These are phyloP conservation scores for Boeremia exigua DNA, from an alignment of 2,329 filamentous ascomycete genomes.

Conservation along the genomic window DNA sequence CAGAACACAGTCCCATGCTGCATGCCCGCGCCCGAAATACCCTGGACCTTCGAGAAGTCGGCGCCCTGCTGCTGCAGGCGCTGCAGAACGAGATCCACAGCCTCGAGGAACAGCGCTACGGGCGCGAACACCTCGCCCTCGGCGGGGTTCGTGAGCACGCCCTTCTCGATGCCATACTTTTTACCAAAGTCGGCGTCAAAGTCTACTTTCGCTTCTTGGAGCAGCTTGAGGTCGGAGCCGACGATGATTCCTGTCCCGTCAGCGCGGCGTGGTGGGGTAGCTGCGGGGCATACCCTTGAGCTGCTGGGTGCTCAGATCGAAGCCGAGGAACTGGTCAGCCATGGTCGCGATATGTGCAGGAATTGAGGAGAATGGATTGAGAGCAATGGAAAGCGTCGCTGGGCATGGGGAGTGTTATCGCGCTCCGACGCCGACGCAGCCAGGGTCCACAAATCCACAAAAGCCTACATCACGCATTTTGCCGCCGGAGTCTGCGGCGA, in stretches of 20 bases:
- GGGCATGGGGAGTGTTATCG: slow-evolving; percentile 18
- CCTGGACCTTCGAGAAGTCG: slow-evolving; percentile 76
- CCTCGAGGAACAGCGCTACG: slow-evolving; percentile 92
- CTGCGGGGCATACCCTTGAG: slow-evolving; percentile 72
- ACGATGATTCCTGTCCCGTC: slow-evolving; percentile 74
- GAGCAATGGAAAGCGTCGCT: neutral
- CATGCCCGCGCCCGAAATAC: slow-evolving; percentile 90
- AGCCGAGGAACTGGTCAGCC: slow-evolving; percentile 76
- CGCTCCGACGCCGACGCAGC: neutral
- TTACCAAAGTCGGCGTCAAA: slow-evolving; percentile 82
- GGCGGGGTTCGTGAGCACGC: slow-evolving; percentile 79
- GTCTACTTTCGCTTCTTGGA: slow-evolving; percentile 88
- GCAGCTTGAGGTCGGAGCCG: slow-evolving; percentile 78
- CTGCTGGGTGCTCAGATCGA: slow-evolving; percentile 96
- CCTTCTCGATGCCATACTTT: slow-evolving; percentile 76
- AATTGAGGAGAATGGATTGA: neutral
- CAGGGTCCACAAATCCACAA: slow-evolving; percentile 15
- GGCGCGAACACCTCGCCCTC: slow-evolving; percentile 93
- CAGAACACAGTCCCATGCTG: slow-evolving; percentile 98
- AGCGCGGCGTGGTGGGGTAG: slow-evolving; percentile 38
- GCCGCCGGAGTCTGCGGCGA: slow-evolving; percentile 41
- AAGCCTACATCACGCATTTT: slow-evolving; percentile 34
- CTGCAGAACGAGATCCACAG: slow-evolving; percentile 81
- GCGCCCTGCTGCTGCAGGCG: slow-evolving; percentile 73
- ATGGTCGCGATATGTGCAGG: slow-evolving; percentile 28